Base-by-base conservation (phyloP, 106 monocot genomes). In the Vanilla planifolia region DNA sequence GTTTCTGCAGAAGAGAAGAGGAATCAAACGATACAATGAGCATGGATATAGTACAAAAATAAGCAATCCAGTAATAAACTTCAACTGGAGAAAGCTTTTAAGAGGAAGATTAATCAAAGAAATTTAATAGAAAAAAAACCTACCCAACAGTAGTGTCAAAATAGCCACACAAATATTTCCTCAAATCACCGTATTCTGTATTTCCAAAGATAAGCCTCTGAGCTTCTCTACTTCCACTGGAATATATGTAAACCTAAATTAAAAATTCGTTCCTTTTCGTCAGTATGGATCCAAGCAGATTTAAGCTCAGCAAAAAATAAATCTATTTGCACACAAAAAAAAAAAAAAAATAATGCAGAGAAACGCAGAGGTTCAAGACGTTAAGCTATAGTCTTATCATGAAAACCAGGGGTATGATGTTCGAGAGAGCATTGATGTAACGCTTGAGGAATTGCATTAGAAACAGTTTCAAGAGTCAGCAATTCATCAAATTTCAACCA, bases 191-290 rank as follows among this genome's bases (percentile, higher is more conserved):
- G 66, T 80, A 61, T 22, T 66, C 34, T 55, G 92, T 98, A 61
- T 98, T 81, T 28, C 92, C 88, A 77, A 98, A 98, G 25, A 98
- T 58, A 52, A 92, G 98, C 61, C 88, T 77, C 56, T 98, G 98
- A 20, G 98, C 92, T 60, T 98, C 98, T 66, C 98, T 88, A 63
- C 98, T 98, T 29, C 98, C 98, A 66, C 98, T 98, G 64, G 98
- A 98, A 72, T 92, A 92, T 70, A 92, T 88, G 62, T 98, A 92
- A 42, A 90, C 79, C 95, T 96, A 60, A 47, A 80, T 43, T 40
- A 52, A 32, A n/a, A 71, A 59, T 3, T 43, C 43, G 8, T 68
- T 15, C 3, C 26, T 42, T 25, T 48, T 60, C 29, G 29, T 16
- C 28, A 53, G 21, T 50, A 32, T 5, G 22, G 29, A 53, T 16